Evolutionary conservation across 164 flowering plant genomes (phyloP).

Genomic region (Magnolia officinalis): DNA sequence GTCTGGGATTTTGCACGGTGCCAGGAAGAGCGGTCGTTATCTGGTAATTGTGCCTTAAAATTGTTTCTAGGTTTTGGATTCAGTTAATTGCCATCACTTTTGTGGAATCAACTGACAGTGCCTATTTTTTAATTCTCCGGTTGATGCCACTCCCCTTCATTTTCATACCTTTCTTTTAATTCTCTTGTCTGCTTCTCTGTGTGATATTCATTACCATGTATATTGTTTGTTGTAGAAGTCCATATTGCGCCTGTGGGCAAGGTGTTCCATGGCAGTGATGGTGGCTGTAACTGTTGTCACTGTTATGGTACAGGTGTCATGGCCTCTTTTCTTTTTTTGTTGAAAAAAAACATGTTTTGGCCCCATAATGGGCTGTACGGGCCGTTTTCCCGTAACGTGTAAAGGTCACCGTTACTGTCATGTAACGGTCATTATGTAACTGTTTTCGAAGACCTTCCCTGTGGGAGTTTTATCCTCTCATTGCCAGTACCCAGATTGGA

Average conservation of each 20-base stretch:
- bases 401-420: too few relatives aligned
- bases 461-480: too few relatives aligned
- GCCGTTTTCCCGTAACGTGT: too few relatives aligned
- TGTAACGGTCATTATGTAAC: too few relatives aligned
- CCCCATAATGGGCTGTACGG: too few relatives aligned
- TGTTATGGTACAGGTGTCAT: too few relatives aligned
- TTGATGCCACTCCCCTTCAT: background rate
- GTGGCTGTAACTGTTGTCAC: too few relatives aligned
- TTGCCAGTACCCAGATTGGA: too few relatives aligned
- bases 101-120: background rate
- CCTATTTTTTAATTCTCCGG: background rate
- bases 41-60: conserved; percentile 70
- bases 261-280: too few relatives aligned
- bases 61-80: background rate
- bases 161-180: background rate
- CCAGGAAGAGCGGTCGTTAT: conserved; percentile 89
- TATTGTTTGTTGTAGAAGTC: background rate
- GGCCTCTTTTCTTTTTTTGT: too few relatives aligned
- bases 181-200: background rate
- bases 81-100: background rate
- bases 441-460: too few relatives aligned
- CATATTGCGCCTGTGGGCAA: background rate
- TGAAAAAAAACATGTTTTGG: too few relatives aligned
- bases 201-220: background rate
- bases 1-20: conserved; percentile 99